Percentiles rank a stretch among this genome's conserved stretches.
Conservation (phyloP, 768 basidiomycete species). For the Chlorophyllum brunneum region DNA sequence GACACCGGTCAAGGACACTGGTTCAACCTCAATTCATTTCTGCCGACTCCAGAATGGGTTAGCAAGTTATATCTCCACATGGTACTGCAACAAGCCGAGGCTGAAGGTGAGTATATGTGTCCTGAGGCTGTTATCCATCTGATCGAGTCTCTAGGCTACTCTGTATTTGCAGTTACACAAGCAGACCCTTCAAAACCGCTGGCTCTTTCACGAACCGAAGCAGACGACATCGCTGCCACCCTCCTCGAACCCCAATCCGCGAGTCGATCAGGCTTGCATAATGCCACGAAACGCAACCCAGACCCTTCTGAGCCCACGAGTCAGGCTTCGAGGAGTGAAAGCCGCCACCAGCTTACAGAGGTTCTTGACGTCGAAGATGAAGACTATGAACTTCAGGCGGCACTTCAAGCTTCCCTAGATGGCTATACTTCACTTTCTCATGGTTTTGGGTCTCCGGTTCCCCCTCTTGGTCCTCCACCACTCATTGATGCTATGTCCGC, state of each 20-base stretch:
- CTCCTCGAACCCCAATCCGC: constrained; percentile 52
- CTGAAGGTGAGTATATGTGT: constrained; percentile 53
- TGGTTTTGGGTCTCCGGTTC: background rate
- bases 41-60: constrained; percentile 74
- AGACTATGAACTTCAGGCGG: constrained; percentile 84
- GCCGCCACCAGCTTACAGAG: constrained; percentile 11
- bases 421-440: background rate
- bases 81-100: constrained; percentile 83
- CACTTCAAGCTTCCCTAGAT: constrained; percentile 74
- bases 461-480: constrained; percentile 10
- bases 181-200: constrained; percentile 49
- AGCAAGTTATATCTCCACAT: constrained; percentile 79
- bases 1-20: constrained; percentile 63
- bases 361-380: constrained; percentile 35
- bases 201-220: constrained; percentile 60
- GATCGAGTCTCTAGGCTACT: constrained; percentile 56
- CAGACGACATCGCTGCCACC: constrained; percentile 66
- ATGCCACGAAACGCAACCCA: constrained; percentile 3
- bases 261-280: constrained; percentile 9
- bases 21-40: constrained; percentile 86
- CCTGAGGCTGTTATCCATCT: constrained; percentile 1
- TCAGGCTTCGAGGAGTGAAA: background rate
- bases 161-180: constrained; percentile 72
- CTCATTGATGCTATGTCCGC: constrained; percentile 12
- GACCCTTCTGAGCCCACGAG: background rate